Conservation (phyloP, 495 filamentous ascomycete genomes). For the Penicillium bovifimosum region DNA sequence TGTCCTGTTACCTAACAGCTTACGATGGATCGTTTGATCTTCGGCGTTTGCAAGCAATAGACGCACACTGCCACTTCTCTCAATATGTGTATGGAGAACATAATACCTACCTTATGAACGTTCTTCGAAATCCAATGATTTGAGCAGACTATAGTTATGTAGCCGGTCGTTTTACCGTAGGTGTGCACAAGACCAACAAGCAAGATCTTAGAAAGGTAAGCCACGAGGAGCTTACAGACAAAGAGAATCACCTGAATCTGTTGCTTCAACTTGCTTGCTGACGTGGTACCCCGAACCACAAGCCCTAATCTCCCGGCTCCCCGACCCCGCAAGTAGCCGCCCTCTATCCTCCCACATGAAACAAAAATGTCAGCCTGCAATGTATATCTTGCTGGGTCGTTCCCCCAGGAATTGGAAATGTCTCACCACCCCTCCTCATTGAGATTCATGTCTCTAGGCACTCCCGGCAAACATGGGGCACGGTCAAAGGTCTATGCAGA, state of each 20-base stretch:
- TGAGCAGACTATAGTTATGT: no score
- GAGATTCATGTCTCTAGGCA: constrained; percentile 47
- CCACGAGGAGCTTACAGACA: no score
- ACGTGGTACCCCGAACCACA: no score
- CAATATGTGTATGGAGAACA: not conserved
- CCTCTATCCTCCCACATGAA: constrained; percentile 63
- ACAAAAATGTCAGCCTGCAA: constrained; percentile 47
- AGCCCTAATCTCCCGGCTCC: constrained; percentile 47
- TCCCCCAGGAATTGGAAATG: constrained; percentile 54
- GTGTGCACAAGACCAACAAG: no score
- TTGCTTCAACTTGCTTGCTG: no score
- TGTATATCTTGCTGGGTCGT: constrained; percentile 24
- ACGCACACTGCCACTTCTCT: no score
- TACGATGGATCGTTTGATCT: not conserved
- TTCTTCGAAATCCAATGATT: no score
- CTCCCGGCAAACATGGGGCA: constrained; percentile 39
- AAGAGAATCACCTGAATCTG: no score
- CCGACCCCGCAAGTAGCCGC: constrained; percentile 50
- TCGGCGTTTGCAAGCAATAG: no score
- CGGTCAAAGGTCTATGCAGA: constrained; percentile 35
- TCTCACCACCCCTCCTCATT: constrained; percentile 47
- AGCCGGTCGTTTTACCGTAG: no score
- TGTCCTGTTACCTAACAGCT: not conserved
- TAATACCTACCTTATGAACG: no score
- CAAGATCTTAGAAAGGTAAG: no score